Percentiles rank a stretch among this genome's conserved stretches.
Evolutionary conservation across 2,329 filamentous ascomycete genomes (phyloP).

Genomic region (Geosmithia putterillii): DNA sequence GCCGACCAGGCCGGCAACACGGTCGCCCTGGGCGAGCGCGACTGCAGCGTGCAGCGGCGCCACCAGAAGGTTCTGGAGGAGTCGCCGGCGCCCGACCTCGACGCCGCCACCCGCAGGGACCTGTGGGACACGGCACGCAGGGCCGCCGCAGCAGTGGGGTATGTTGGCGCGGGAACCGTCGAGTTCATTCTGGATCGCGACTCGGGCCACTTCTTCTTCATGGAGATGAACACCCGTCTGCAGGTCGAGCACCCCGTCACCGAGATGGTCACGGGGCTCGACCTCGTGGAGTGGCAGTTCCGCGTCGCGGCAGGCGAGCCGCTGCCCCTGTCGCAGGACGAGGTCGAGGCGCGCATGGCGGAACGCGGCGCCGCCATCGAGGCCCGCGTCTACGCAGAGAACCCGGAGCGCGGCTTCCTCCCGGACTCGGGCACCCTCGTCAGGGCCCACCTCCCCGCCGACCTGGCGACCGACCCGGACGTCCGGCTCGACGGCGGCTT

Average conservation of each 20-base stretch:
- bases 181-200: conserved; percentile 85
- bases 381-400: conserved; percentile 93
- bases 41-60: conserved; percentile 76
- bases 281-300: conserved; percentile 93
- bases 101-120: conserved; percentile 43
- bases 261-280: conserved; percentile 54
- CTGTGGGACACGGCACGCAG: conserved; percentile 55
- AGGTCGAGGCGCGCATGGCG: conserved; percentile 64
- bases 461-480: conserved; percentile 48
- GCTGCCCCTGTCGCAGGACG: conserved; percentile 41
- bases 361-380: conserved; percentile 81
- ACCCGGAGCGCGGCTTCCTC: conserved; percentile 81
- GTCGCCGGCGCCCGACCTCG: conserved; percentile 62
- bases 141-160: conserved; percentile 63
- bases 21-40: conserved; percentile 75
- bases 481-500: conserved; percentile 92
- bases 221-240: conserved; percentile 76
- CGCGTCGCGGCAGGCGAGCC: conserved; percentile 51
- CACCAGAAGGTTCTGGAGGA: conserved; percentile 92
- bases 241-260: conserved; percentile 96
- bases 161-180: conserved; percentile 80
- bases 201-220: conserved; percentile 68
- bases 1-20: conserved; percentile 70
- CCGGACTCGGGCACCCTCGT: conserved; percentile 84
- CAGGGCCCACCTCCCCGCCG: conserved; percentile 63